Conservation (phyloP, 1,284 basidiomycete species). For the Tilletia caries region DNA sequence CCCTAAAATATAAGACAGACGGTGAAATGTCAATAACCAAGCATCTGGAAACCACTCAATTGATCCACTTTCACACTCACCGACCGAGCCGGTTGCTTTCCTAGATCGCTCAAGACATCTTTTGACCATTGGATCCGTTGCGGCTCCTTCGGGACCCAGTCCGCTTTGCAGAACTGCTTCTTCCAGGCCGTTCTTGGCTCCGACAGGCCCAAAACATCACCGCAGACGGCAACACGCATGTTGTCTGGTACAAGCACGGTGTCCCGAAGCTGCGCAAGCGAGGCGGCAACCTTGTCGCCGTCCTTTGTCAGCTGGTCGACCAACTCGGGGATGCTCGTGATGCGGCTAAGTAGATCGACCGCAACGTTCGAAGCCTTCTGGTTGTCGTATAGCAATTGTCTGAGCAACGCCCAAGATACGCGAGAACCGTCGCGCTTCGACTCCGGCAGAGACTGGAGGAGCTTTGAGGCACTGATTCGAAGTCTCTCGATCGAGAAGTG, state of each 20-base stretch:
- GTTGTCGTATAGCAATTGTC: conserved; percentile 67
- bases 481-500: conserved; percentile 83
- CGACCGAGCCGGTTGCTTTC: conserved; percentile 69
- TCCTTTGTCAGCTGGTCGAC: conserved; percentile 62
- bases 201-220: conserved; percentile 72
- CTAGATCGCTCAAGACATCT: conserved; percentile 72
- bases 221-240: conserved; percentile 80
- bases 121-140: conserved; percentile 68
- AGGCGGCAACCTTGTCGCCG: conserved; percentile 33
- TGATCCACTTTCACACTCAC: conserved; percentile 55
- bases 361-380: conserved; percentile 70
- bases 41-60: too few species aligned
- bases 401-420: conserved; percentile 72
- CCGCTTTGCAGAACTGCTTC: background rate
- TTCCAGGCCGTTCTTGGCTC: conserved; percentile 63
- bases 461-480: conserved; percentile 80
- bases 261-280: conserved; percentile 38
- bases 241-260: conserved; percentile 64
- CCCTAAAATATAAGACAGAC: conserved; percentile 60
- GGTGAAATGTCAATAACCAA: background rate
- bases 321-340: conserved; percentile 75
- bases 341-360: conserved; percentile 69
- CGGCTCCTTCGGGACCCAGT: conserved; percentile 28
- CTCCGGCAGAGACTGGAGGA: conserved; percentile 86
- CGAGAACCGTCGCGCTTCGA: conserved; percentile 84